Evolutionary conservation across 352 stramenopile species (phyloP), one percentile per base, ranked within the genome.

Genomic region (Phytophthora kernoviae): DNA sequence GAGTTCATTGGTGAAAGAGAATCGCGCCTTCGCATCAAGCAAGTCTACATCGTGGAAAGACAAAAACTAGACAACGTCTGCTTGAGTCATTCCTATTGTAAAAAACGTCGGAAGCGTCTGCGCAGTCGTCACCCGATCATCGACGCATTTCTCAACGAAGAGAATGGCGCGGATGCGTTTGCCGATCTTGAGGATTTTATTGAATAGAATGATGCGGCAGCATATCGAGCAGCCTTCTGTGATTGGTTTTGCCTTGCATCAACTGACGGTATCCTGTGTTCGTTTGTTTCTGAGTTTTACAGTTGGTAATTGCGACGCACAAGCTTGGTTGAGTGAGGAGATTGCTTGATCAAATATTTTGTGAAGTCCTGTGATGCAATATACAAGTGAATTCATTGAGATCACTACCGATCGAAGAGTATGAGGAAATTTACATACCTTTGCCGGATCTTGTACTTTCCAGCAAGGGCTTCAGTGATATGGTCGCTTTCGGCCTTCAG

Each of bases 101-200:
- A 70, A 74, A 18, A 86, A 48, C 62, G 74, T 22, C 75, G 68
- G 15, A 82, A 78, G 53, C 75, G 73, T 0, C 56, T 91, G 22
- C 77, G 78, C 33, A 91, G 82, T 58, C 72, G 82, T 5, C 82
- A 91, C 58, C 78, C 81, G 27, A 83, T 82, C 52, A 91, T 91
- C 39, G 82, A 91, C 47, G 78, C 82, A n/a, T 91, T 81, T 39
- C 68, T 91, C 7, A 77, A 81, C 15, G 82, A 91, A 68, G 82
- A 91, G 65, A 72, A 84, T 34, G 82, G 82, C 11, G 74, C 65
- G 24, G 82, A 91, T 47, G 82, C 82, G 21, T 91, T 79, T 43
- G 82, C 74, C 34, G 82, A 91, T 51, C 58, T 91, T 17, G 82
- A 91, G 62, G 82, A 91, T 58, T 91, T 91, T 58, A 90, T 91